phyloP scores from a whole-genome alignment of 139 green algal genomes.

The Dunaliella primolecta region DNA sequence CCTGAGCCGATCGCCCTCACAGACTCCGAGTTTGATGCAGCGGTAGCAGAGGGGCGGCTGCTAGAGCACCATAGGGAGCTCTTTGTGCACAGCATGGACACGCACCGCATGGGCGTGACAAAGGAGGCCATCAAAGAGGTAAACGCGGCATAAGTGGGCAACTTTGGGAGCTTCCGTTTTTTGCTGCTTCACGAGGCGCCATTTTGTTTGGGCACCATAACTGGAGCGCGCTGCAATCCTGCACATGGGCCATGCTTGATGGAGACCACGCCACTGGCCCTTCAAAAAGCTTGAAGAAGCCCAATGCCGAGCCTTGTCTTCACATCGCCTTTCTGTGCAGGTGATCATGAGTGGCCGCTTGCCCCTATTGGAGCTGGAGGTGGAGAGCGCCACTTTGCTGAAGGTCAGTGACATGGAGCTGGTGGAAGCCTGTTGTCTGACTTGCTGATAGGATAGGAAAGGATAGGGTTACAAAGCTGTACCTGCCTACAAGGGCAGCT shows the following conservation, averaged over 20 bases:
- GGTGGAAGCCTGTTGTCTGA: too few relatives aligned
- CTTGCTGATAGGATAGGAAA: too few relatives aligned
- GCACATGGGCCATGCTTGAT: too few relatives aligned
- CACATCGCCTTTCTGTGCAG: too few relatives aligned
- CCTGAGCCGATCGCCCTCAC: conserved; percentile 20
- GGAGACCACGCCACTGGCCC: too few relatives aligned
- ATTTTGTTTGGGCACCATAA: too few relatives aligned
- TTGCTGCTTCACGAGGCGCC: too few relatives aligned
- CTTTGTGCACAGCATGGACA: conserved; percentile 44
- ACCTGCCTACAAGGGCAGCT: too few relatives aligned
- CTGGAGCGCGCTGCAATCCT: not conserved
- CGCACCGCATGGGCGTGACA: conserved; percentile 38
- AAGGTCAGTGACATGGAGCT: conserved; percentile 40
- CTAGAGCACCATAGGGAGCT: conserved; percentile 46
- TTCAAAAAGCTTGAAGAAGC: too few relatives aligned
- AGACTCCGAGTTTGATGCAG: conserved; percentile 28
- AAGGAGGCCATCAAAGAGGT: conserved; percentile 35
- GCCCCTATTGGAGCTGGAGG: conserved; percentile 58
- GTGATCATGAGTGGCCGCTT: conserved; percentile 50
- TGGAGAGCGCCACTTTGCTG: conserved; percentile 39
- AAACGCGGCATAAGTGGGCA: not conserved
- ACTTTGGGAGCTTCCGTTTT: not conserved
- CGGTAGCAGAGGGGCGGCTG: conserved; percentile 13
- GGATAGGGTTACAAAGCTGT: too few relatives aligned
- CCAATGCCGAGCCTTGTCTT: too few relatives aligned